Evolutionary conservation across 495 filamentous ascomycete species (phyloP), one percentile per base, ranked within the genome.

Genomic region (Barbatosphaeria neglecta): DNA sequence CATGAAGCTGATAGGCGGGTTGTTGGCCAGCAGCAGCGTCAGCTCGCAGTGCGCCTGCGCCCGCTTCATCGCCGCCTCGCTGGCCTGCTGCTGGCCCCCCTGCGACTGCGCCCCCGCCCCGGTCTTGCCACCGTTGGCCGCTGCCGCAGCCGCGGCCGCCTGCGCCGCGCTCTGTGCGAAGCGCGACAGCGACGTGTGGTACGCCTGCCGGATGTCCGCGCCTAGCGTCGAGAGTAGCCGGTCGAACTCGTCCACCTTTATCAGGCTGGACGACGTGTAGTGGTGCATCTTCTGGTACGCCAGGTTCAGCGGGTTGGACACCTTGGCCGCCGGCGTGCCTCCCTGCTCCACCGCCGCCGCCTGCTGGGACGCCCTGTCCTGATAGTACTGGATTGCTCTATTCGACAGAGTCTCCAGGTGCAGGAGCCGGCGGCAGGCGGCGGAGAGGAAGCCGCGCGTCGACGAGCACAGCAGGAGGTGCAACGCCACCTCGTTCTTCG

Each of bases 401-500:
- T 42, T 58, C 23, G 65, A 58, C 16, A 69, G 53, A 9, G 56
- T 48, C 49, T 75, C 70, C 22, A 78, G 60, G 24, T 72, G 67
- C 7, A 45, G 18, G 24, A 89, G 72, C 23, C 76, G 76, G 41
- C 78, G 82, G 61, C 81, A 86, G 46, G 78, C 72, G 35, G 80
- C 80, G 16, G 73, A 74, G 43, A 90, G 66, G 52, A 89, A 82
- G 38, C 78, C 75, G 10, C 87, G 79, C 13, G 84, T 81, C 51
- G 83, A 78, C 43, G 82, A 86, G 47, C 81, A 82, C 19, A 90
- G 75, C 41, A 88, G 66, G 41, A 88, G 67, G 49, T 86, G 68
- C 20, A 93, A 69, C 20, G 81, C 68, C 13, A 86, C 62, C 25
- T 75, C 65, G 37, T 69, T 69, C 22, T 65, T 64, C 9, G 59